phyloP scores from a whole-genome alignment of 306 rosid genomes.

The Castanea crenata region DNA sequence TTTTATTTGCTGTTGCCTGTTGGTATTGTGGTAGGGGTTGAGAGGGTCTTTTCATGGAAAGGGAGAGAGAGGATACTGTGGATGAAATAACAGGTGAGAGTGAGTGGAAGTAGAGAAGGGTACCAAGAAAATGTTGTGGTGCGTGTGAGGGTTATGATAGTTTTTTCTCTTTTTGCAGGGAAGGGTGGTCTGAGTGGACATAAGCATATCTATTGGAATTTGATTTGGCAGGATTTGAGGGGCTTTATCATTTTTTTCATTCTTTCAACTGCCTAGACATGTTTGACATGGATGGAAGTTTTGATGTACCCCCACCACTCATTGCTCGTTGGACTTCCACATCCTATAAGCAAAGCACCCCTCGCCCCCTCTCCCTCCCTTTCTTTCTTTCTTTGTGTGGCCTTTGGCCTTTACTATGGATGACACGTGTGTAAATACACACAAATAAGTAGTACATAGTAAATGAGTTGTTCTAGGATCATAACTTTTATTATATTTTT shows the following conservation, averaged over 20 bases:
- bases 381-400: not conserved
- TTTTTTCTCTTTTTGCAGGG: slow-evolving; percentile 20
- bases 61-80: slow-evolving; percentile 16
- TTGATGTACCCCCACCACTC: slow-evolving; percentile 43
- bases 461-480: too few relatives aligned
- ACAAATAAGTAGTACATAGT: not conserved
- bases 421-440: not conserved
- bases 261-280: slow-evolving; percentile 26
- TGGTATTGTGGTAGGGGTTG: slow-evolving; percentile 42
- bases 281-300: slow-evolving; percentile 43
- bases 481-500: too few relatives aligned
- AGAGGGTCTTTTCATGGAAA: slow-evolving; percentile 35
- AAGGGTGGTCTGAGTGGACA: slow-evolving; percentile 34
- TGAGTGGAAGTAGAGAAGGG: slow-evolving; percentile 10
- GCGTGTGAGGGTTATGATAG: slow-evolving; percentile 22
- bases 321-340: slow-evolving; percentile 32
- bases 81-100: slow-evolving; percentile 24
- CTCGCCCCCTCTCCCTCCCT: not conserved
- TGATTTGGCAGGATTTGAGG: slow-evolving; percentile 36
- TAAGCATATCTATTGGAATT: slow-evolving; percentile 31
- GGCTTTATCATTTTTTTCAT: slow-evolving; percentile 9
- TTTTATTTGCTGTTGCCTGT: slow-evolving; percentile 6
- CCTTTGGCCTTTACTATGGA: not conserved
- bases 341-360: not conserved
- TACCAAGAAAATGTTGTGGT: slow-evolving; percentile 1